Evolutionary conservation across 2,329 filamentous ascomycete genomes (phyloP).

Genomic region (Xylaria sp.): DNA sequence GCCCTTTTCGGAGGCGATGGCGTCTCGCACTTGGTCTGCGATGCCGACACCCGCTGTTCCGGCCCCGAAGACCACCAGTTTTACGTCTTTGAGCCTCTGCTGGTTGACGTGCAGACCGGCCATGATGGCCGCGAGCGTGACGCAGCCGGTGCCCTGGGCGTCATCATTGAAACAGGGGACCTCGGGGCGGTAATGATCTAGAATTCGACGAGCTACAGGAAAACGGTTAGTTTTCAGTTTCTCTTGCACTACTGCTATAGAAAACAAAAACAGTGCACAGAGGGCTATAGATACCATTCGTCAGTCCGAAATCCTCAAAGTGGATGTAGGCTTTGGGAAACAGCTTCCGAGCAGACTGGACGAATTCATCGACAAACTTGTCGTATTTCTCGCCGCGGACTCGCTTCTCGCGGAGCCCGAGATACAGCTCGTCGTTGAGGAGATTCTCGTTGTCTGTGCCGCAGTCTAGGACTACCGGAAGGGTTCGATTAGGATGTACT

Average conservation of each 20-base stretch:
- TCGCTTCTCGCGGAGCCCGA: constrained; percentile 72
- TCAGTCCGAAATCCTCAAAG: constrained; percentile 86
- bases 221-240: background rate
- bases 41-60: constrained; percentile 86
- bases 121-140: constrained; percentile 83
- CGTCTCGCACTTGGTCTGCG: constrained; percentile 81
- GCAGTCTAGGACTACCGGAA: constrained; percentile 84
- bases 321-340: constrained; percentile 86
- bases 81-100: constrained; percentile 69
- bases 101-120: constrained; percentile 73
- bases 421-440: constrained; percentile 77
- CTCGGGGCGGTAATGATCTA: constrained; percentile 75
- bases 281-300: constrained; percentile 58
- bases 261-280: constrained; percentile 4
- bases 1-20: constrained; percentile 71
- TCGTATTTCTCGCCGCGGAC: constrained; percentile 76
- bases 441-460: constrained; percentile 82
- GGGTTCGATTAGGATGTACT: constrained; percentile 76
- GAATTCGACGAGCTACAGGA: constrained; percentile 60
- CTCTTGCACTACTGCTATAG: background rate
- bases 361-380: constrained; percentile 75
- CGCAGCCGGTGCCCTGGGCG: constrained; percentile 86
- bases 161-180: constrained; percentile 92
- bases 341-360: constrained; percentile 68
- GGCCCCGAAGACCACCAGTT: constrained; percentile 78